phyloP scores from a whole-genome alignment of 148 eudicot species.

The Selenicereus undatus region DNA sequence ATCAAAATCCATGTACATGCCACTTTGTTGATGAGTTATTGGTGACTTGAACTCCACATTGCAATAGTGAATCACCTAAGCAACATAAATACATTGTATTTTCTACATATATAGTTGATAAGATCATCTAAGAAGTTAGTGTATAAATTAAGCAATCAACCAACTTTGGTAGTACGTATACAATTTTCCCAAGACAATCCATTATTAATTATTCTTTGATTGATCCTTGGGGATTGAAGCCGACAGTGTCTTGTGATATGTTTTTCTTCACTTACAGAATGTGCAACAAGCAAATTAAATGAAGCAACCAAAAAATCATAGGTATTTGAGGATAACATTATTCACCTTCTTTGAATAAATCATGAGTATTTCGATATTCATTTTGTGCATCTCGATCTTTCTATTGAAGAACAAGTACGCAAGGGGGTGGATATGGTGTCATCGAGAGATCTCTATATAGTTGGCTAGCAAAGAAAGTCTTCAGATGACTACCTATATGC shows the following conservation, averaged over 20 bases:
- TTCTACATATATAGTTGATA: constrained; percentile 15
- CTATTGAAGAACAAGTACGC: no score
- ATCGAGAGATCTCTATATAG: no score
- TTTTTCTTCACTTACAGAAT: neutral
- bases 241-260: neutral
- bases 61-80: constrained; percentile 21
- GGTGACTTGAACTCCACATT: constrained; percentile 28
- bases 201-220: neutral
- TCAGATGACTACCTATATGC: no score
- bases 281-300: neutral
- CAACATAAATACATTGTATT: neutral
- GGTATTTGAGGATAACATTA: no score
- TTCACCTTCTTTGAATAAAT: no score
- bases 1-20: constrained; percentile 17
- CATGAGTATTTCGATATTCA: no score
- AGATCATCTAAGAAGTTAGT: constrained; percentile 19
- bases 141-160: constrained; percentile 23
- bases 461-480: no score
- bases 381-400: no score
- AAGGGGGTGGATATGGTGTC: no score
- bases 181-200: constrained; percentile 11
- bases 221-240: neutral
- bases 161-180: constrained; percentile 10
- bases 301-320: neutral
- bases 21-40: constrained; percentile 11